Evolutionary conservation across 2,329 filamentous ascomycete species (phyloP), one percentile per base, ranked within the genome.

Genomic region (Beauveria scarabaeidicola): DNA sequence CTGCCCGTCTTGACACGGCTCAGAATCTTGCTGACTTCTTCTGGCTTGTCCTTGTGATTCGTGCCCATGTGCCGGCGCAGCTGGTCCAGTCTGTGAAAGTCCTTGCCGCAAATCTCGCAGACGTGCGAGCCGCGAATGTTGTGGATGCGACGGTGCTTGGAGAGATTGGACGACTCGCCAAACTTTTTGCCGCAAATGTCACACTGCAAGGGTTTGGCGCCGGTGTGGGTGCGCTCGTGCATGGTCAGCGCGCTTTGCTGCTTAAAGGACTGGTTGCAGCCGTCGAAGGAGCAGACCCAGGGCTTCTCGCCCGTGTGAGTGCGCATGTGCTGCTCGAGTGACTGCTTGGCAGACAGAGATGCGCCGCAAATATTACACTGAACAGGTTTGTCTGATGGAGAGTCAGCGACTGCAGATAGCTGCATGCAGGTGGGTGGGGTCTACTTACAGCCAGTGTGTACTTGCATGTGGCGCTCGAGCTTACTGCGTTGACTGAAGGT

Each of bases 181-280:
- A 88, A 88, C 10, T 72, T 72, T 66, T 83, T 84, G 50, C 75
- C 77, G 64, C 85, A 88, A 29, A 80, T 73, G 1, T 81, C 77
- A 63, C 84, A 87, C 48, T 74, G 70, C 0, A 87, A 71, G 0
- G 84, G 84, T 66, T 87, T 88, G 51, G 82, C 79, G 46, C 84
- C 83, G 1, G 85, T 87, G 66, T 89, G 86, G 1, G 81, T 84
- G 43, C 85, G 78, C 65, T 81, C 79, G 65, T 89, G 86, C 77
- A 87, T 87, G n/a, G 84, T 87, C 23, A 86, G 73, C 23, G 85
- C 85, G 63, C 83, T 87, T 63, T 87, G 85, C 63, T 88, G 85
- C 56, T 86, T 84, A 66, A 89, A 89, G 0, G 76, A 74, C 67
- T 84, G 84, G 23, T 69, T 72, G 63, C 84, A 87, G 40, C 76